These are phyloP conservation scores for Xylaria sp. DNA, from an alignment of 2,329 filamentous ascomycete species.

Conservation along the genomic window DNA sequence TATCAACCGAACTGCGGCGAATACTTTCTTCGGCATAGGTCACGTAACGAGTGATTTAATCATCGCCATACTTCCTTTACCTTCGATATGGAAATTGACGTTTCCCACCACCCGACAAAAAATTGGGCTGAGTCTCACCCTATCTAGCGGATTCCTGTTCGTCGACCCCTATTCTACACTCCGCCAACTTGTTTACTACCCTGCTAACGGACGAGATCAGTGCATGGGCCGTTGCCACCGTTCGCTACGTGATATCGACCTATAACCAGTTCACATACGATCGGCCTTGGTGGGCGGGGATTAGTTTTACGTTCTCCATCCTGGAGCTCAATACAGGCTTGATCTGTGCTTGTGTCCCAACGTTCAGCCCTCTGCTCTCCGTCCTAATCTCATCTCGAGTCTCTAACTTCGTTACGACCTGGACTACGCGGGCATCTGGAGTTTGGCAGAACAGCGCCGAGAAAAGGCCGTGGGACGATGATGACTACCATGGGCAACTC, in stretches of 20 bases:
- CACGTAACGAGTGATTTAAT: slow-evolving; percentile 42
- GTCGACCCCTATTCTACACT: slow-evolving; percentile 8
- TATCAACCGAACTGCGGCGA: slow-evolving; percentile 36
- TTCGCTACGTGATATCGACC: slow-evolving; percentile 40
- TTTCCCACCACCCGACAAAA: slow-evolving; percentile 38
- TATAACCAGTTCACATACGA: slow-evolving; percentile 40
- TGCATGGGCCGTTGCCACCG: slow-evolving; percentile 39
- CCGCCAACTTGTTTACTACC: not conserved
- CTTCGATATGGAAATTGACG: slow-evolving; percentile 38
- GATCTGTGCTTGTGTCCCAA: slow-evolving; percentile 40
- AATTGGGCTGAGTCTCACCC: slow-evolving; percentile 38
- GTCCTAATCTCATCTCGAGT: slow-evolving; percentile 22
- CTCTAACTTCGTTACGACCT: slow-evolving; percentile 22
- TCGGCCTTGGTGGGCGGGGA: slow-evolving; percentile 41
- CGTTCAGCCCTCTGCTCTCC: slow-evolving; percentile 36
- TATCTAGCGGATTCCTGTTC: slow-evolving; percentile 39
- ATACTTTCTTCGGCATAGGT: slow-evolving; percentile 39
- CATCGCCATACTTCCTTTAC: slow-evolving; percentile 39
- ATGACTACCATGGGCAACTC: slow-evolving; percentile 17
- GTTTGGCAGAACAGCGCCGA: slow-evolving; percentile 29
- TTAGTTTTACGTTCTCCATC: slow-evolving; percentile 40
- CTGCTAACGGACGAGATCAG: slow-evolving; percentile 28
- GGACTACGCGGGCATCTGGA: slow-evolving; percentile 28
- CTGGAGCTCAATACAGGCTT: slow-evolving; percentile 41
- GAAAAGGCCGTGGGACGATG: slow-evolving; percentile 24